Percentiles rank a stretch among this genome's conserved stretches.
phyloP scores from a whole-genome alignment of 164 flowering plant species.

The Tetracentron sinense region DNA sequence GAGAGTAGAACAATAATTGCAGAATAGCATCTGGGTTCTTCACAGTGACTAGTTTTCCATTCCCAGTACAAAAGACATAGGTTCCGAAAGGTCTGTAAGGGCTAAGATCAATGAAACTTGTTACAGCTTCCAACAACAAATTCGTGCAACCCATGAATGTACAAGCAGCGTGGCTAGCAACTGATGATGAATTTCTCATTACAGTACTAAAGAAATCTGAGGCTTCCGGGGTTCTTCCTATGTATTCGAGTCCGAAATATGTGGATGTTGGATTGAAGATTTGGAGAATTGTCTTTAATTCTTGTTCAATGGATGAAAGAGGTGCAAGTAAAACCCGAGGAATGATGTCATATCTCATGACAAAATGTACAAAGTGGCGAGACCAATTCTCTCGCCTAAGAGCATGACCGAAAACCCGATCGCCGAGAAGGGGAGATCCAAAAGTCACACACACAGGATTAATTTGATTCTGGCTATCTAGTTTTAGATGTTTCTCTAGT shows the following conservation, averaged over 20 bases:
- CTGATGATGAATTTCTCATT: slow-evolving; percentile 42
- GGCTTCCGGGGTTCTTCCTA: slow-evolving; percentile 17
- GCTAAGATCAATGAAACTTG: slow-evolving; percentile 52
- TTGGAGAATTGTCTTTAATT: slow-evolving; percentile 28
- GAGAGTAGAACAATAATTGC: slow-evolving; percentile 56
- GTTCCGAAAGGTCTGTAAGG: slow-evolving; percentile 79
- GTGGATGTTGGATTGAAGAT: slow-evolving; percentile 33
- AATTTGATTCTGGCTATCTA: neutral
- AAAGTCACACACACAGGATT: slow-evolving; percentile 59
- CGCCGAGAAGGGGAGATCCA: slow-evolving; percentile 74
- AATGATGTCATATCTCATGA: slow-evolving; percentile 54
- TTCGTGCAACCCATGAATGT: slow-evolving; percentile 58
- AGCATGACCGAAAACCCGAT: slow-evolving; percentile 53
- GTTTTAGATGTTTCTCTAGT: slow-evolving; percentile 36
- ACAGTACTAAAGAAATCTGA: slow-evolving; percentile 30
- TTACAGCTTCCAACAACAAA: slow-evolving; percentile 39
- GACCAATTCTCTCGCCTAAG: slow-evolving; percentile 72
- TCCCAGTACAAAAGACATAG: slow-evolving; percentile 54
- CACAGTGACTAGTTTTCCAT: slow-evolving; percentile 35
- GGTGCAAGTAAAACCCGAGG: slow-evolving; percentile 66
- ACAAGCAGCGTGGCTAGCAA: slow-evolving; percentile 58
- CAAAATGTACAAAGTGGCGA: slow-evolving; percentile 47
- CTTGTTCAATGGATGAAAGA: slow-evolving; percentile 31
- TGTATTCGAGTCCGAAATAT: slow-evolving; percentile 3
- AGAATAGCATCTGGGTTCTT: slow-evolving; percentile 69